These are phyloP conservation scores for Mycena rebaudengoi DNA, from an alignment of 768 basidiomycete species.

Conservation along the genomic window DNA sequence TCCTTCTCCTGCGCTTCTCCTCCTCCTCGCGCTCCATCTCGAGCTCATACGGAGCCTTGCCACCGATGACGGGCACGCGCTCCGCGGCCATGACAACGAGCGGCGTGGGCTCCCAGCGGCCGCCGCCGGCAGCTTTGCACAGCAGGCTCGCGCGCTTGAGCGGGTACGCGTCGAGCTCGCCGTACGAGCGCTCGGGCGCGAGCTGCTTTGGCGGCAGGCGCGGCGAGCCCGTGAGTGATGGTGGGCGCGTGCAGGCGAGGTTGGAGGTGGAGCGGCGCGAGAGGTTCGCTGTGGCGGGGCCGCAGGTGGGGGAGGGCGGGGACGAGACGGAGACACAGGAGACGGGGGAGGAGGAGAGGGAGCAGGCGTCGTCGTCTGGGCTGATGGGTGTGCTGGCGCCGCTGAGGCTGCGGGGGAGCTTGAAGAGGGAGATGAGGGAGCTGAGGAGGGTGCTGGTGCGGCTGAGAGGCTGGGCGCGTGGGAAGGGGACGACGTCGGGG, in stretches of 20 bases:
- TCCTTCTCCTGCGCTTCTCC: constrained; percentile 53
- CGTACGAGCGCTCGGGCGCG: constrained; percentile 59
- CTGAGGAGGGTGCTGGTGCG: constrained; percentile 39
- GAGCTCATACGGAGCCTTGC: constrained; percentile 73
- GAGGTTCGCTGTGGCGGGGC: constrained; percentile 30
- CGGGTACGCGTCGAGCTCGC: constrained; percentile 78
- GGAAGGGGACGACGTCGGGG: constrained; percentile 47
- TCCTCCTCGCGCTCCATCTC: constrained; percentile 73
- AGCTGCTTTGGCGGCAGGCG: constrained; percentile 45
- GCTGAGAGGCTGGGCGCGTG: too few relatives aligned
- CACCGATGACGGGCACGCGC: constrained; percentile 66
- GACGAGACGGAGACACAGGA: constrained; percentile 31
- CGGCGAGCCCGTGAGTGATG: constrained; percentile 42
- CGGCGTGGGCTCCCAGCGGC: constrained; percentile 81
- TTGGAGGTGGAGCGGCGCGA: constrained; percentile 33
- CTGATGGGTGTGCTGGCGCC: not conserved
- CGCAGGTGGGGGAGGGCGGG: constrained; percentile 22
- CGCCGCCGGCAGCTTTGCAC: constrained; percentile 82
- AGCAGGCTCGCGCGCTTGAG: constrained; percentile 69
- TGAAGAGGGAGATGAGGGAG: constrained; percentile 49
- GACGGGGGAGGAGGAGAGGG: constrained; percentile 39
- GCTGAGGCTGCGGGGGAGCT: constrained; percentile 42
- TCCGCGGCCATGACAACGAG: constrained; percentile 53
- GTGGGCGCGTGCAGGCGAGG: constrained; percentile 43
- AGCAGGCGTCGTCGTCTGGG: too few relatives aligned